These are phyloP conservation scores for Clausena lansium DNA, from an alignment of 345 rosid genomes.

Conservation along the genomic window DNA sequence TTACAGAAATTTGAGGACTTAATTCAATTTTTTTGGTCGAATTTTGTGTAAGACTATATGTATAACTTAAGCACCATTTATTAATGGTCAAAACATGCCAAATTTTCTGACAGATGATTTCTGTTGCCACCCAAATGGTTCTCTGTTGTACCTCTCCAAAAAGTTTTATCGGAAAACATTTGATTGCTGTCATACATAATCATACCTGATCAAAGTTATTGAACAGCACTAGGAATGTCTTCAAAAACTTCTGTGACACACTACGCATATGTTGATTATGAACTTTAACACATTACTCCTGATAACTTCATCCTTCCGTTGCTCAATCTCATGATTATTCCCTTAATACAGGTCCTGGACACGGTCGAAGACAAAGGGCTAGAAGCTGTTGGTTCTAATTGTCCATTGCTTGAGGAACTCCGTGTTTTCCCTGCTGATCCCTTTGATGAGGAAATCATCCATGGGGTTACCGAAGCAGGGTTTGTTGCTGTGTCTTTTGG, in stretches of 20 bases:
- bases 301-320: background rate
- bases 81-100: background rate
- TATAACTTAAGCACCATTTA: background rate
- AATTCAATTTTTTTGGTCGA: background rate
- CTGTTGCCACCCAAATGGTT: background rate
- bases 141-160: background rate
- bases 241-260: background rate
- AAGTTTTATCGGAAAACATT: background rate
- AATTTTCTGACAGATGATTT: background rate
- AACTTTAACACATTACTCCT: background rate
- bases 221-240: background rate
- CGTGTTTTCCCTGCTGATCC: slow-evolving; percentile 73
- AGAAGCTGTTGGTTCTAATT: slow-evolving; percentile 51
- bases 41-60: background rate
- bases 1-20: no score
- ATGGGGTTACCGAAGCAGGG: slow-evolving; percentile 62
- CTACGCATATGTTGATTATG: background rate
- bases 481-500: slow-evolving; percentile 61
- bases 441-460: slow-evolving; percentile 46
- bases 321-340: background rate
- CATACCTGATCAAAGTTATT: background rate
- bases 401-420: slow-evolving; percentile 65
- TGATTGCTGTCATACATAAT: background rate
- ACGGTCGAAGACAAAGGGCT: slow-evolving; percentile 67
- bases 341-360: slow-evolving; percentile 55